Evolutionary conservation across 768 basidiomycete genomes (phyloP).

Genomic region (Galerina marginata): DNA sequence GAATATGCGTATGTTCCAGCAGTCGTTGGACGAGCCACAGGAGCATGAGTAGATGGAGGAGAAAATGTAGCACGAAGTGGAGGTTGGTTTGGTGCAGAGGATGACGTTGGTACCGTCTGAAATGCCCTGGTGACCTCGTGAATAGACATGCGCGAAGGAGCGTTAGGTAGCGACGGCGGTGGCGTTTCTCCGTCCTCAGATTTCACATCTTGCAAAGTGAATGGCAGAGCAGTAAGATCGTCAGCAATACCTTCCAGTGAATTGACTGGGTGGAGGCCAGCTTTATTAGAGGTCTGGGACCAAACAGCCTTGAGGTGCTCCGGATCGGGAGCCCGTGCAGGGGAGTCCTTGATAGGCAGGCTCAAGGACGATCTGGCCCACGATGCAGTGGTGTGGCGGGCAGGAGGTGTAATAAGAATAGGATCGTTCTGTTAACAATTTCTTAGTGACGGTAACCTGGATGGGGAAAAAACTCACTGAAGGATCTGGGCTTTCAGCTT

Average conservation of each 20-base stretch:
- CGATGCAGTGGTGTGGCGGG: constrained; percentile 43
- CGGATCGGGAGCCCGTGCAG: constrained; percentile 75
- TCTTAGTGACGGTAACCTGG: constrained; percentile 17
- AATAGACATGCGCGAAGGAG: constrained; percentile 77
- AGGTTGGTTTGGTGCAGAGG: constrained; percentile 47
- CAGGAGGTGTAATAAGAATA: constrained; percentile 52
- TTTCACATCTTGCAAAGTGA: constrained; percentile 84
- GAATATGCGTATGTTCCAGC: constrained; percentile 41
- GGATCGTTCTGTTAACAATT: constrained; percentile 42
- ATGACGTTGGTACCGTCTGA: constrained; percentile 77
- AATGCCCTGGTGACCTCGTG: constrained; percentile 87
- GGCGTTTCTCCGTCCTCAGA: constrained; percentile 86
- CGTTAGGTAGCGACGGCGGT: constrained; percentile 60
- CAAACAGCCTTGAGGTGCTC: constrained; percentile 86
- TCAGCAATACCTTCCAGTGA: constrained; percentile 86
- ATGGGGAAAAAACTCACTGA: constrained; percentile 46
- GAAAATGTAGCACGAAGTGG: constrained; percentile 52
- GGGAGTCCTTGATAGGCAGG: constrained; percentile 68
- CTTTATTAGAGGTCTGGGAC: constrained; percentile 78
- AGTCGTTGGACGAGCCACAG: constrained; percentile 48
- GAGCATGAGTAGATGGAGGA: constrained; percentile 51
- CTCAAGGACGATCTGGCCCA: constrained; percentile 64
- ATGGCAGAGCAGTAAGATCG: constrained; percentile 79
- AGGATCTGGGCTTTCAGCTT: constrained; percentile 57
- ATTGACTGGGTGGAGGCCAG: constrained; percentile 71